Base-by-base conservation (phyloP, 2,329 filamentous ascomycete genomes). In the Fusarium sp. region DNA sequence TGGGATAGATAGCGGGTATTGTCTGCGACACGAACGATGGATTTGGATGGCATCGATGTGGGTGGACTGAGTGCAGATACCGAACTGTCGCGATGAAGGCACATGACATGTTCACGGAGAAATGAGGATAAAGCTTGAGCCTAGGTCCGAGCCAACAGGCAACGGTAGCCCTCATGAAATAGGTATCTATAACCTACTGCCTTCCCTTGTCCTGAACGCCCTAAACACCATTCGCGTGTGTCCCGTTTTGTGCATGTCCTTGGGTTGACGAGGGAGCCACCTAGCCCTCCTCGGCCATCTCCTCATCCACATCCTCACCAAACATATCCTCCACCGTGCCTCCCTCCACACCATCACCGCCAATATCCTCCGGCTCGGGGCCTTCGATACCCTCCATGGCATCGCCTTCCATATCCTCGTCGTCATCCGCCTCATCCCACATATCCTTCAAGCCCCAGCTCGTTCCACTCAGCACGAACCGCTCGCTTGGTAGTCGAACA, bases 401-500 rank as follows among this genome's bases (percentile, higher is more conserved):
- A 70, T 88, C 86, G 27, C 81, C 84, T 37, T 80, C 84, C 40
- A 80, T 82, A 37, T 85, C 86, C 17, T 85, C 85, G 6, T 82
- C 83, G 6, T 81, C 84, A 4, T 84, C 87, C 2, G 84, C 85
- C 63, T 86, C 85, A 38, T 86, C 87, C 88, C 90, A 91, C 27
- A 88, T 85, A 33, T 91, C 88, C 77, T 87, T 87, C 68, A 93
- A 79, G 0, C 90, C 90, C 91, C 91, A 93, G 70, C 89, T 88
- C 61, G 89, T 86, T 17, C 91, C 91, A 66, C 88, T 92, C 52
- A 93, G 85, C 33, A 93, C 91, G 76, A 93, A 93, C 65, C 91
- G 87, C 83, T 93, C 91, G 76, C 89, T 90, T 1, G 91, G 91
- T 69, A 93, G 81, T 12, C 91, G 84, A 8, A 92, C 87, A 27